Evolutionary conservation across 2,329 filamentous ascomycete species (phyloP).

Genomic region (Penicillium sclerotigenum): DNA sequence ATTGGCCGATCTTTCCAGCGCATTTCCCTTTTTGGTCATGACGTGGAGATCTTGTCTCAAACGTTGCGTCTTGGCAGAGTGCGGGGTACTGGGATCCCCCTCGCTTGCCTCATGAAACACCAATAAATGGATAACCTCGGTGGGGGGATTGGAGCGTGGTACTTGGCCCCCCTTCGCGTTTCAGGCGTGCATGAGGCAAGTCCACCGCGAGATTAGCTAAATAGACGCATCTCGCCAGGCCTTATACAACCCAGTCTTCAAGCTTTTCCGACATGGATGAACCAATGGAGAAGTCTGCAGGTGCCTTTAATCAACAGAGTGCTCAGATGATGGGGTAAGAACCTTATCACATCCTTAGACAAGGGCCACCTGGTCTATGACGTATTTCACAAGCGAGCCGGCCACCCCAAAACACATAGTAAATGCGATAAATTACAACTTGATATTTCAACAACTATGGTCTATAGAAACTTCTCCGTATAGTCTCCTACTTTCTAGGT

Average conservation of each 20-base stretch:
- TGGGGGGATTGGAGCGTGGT: not conserved
- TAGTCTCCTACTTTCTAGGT: no score
- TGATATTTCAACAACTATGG: no score
- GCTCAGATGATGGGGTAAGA: no score
- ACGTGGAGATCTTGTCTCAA: not conserved
- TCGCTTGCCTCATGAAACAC: not conserved
- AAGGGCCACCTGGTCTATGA: no score
- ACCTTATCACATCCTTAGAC: no score
- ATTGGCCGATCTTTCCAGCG: not conserved
- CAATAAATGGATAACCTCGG: not conserved
- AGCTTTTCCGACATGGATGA: not conserved
- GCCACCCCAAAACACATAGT: no score
- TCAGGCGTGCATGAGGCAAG: not conserved
- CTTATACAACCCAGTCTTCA: no score
- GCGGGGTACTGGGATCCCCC: not conserved
- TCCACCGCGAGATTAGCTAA: not conserved
- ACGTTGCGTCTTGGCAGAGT: not conserved
- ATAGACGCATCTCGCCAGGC: not conserved
- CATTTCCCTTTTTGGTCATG: not conserved
- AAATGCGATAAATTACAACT: no score
- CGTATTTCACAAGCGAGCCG: no score
- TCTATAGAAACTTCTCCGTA: no score
- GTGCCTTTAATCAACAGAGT: no score
- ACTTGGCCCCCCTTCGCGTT: not conserved
- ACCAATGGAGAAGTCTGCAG: no score